A percentile compares a stretch with the other conserved stretches of the same genome.
Evolutionary conservation across 148 eudicot species (phyloP).

Genomic region (Vaccinium vitisidaea): DNA sequence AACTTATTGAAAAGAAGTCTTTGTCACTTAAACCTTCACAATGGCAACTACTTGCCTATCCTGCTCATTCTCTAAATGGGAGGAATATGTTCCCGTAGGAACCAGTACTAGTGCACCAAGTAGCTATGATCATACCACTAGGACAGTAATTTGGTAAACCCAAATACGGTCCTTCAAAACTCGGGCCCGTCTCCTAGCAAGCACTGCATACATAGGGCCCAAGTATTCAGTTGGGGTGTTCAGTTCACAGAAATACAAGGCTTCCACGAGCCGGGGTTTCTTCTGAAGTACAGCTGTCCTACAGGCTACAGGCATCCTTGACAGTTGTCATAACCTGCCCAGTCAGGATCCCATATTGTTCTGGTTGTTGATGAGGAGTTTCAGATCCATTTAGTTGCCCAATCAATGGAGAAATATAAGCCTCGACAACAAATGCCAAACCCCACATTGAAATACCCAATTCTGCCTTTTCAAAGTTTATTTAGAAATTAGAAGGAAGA

Average conservation of each 20-base stretch:
- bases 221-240: constrained; percentile 75
- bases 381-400: constrained; percentile 36
- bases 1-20: no score
- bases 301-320: constrained; percentile 87
- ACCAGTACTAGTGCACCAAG: no score
- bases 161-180: constrained; percentile 84
- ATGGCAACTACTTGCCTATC: no score
- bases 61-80: no score
- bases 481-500: no score
- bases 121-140: no score
- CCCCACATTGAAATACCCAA: no score
- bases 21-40: no score
- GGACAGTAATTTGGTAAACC: no score
- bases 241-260: constrained; percentile 79
- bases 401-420: constrained; percentile 43
- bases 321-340: constrained; percentile 95
- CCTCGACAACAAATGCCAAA: constrained; percentile 73
- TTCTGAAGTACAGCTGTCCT: constrained; percentile 72
- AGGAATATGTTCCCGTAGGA: no score
- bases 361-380: constrained; percentile 40
- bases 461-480: no score
- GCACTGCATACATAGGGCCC: constrained; percentile 82
- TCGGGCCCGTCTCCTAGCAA: constrained; percentile 74
- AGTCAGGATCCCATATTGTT: constrained; percentile 72
- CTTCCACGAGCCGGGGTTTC: constrained; percentile 79